Base-by-base conservation (phyloP, 164 flowering plant genomes). In the Aristolochia contorta region DNA sequence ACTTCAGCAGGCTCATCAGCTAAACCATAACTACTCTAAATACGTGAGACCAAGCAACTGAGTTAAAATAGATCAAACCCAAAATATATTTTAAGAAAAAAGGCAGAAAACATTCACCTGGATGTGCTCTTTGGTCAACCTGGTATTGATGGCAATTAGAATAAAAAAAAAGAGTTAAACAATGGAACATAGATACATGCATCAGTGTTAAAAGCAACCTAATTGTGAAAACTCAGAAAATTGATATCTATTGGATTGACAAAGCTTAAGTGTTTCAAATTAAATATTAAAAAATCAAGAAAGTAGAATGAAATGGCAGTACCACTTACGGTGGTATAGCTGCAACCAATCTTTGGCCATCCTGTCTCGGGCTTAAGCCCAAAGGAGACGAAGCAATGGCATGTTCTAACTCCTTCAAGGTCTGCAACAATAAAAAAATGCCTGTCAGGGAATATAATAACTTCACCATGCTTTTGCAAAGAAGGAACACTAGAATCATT, bases 121-220 rank as follows among this genome's bases (percentile, higher is more conserved):
- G 52, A 87, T 72, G 63, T 81, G 85, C 73, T 93, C 97, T 74
- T 90, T 90, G 21, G 98, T 90, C 60, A 90, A 77, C 65, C 98
- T 93, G 87, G 62, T 52, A 49, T 49, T 10, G n/a, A 15, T 18
- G 19, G 53, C 21, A 49, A 49, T 49, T 21, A 16, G 15, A 49
- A 21, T 8, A 16, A 49, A 18, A 49, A 49, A 49, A 18, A n/a
- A 49, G 22, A 21, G 53, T 18, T 49, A 21, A 49, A 49, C 53
- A 49, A 49, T 4, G 22, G 22, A 49, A 49, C 53, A 49, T 18
- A 21, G 12, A 21, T 0, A 37, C 7, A 37, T 37, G 43, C 43
- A 3, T 37, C 7, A 37, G 10, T 6, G 43, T 37, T 37, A 10
- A 37, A 27, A 27, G 30, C 2, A 27, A 27, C 30, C 5, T 27